These are phyloP conservation scores for Mercurialis annua DNA, from an alignment of 345 rosid genomes.

Conservation along the genomic window DNA sequence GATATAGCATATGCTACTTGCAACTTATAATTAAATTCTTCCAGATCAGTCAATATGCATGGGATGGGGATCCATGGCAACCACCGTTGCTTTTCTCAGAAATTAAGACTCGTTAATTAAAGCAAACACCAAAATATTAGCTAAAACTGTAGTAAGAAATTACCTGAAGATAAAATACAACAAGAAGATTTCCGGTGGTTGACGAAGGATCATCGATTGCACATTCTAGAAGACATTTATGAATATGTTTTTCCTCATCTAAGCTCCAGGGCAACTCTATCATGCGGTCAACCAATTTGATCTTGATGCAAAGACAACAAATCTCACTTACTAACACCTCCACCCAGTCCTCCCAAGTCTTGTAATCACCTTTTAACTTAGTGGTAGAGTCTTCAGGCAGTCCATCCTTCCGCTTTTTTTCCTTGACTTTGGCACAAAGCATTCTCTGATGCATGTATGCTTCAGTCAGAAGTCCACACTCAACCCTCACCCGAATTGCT, in stretches of 20 bases:
- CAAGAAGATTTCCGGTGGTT: constrained; percentile 73
- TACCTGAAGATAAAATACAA: constrained; percentile 91
- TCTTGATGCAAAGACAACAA: constrained; percentile 81
- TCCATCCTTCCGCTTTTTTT: constrained; percentile 48
- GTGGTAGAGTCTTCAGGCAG: constrained; percentile 28
- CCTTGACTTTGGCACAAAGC: constrained; percentile 67
- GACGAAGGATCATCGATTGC: constrained; percentile 71
- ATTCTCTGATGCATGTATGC: constrained; percentile 85
- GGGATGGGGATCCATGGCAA: background rate
- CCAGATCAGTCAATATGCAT: background rate
- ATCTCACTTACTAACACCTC: constrained; percentile 82
- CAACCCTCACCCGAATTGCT: constrained; percentile 80
- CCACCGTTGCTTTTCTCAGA: background rate
- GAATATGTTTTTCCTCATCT: constrained; percentile 82
- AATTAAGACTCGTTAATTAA: background rate
- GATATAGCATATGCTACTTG: no score
- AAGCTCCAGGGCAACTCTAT: constrained; percentile 91
- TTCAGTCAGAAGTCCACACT: constrained; percentile 89
- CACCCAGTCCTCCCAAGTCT: constrained; percentile 72
- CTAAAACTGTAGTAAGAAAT: constrained; percentile 1
- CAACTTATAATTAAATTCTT: background rate
- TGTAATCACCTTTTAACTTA: constrained; percentile 37
- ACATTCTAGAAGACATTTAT: constrained; percentile 74
- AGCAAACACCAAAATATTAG: background rate
- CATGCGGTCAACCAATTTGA: constrained; percentile 79